Base-by-base conservation (phyloP, 2,329 filamentous ascomycete species). In the Bipolaris victoriae region DNA sequence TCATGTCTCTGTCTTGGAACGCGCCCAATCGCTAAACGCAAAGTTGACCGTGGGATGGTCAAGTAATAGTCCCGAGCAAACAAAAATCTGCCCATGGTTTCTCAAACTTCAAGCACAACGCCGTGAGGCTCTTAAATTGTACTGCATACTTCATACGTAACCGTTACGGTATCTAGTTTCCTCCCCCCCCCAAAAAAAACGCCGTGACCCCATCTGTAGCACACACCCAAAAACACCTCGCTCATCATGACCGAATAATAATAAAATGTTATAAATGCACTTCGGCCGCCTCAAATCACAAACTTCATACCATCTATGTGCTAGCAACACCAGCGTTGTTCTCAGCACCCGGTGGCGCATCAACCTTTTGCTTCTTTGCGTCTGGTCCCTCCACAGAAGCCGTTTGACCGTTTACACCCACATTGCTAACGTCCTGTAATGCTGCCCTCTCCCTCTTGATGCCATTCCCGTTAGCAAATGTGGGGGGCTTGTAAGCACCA, bases 371-470 rank as follows among this genome's bases (percentile, higher is more conserved):
- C 61, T 77, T 80, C 70, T 81, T 81, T 3, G 70, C 56, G 47
- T 80, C 78, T 0, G 67, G 67, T 1, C 73, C 77, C 18, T 69
- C 73, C 1, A 15, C 45, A 29, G 26, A 7, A 9, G 26, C 57
- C 20, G 37, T 57, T n/a, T n/a, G 58, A 15, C 57, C 60, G 36
- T 67, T 67, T 58, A 60, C 49, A 56, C 70, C 58, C n/a, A 76
- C 65, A 60, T 82, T 82, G 46, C 79, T 83, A 39, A 82, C 78
- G 61, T 82, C 80, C 39, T 76, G 69, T 62, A 83, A 67, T 10
- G 74, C 73, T 0, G 71, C 68, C 50, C 77, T 71, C 46, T 73
- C 70, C 7, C 71, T 66, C 52, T 70, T 70, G 2, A 69, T n/a
- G 1, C 59, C 61, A 16, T 58, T 55, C 57, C 70, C 37, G 64